Conservation (phyloP, 768 basidiomycete genomes). For the Termitomyces sp. region DNA sequence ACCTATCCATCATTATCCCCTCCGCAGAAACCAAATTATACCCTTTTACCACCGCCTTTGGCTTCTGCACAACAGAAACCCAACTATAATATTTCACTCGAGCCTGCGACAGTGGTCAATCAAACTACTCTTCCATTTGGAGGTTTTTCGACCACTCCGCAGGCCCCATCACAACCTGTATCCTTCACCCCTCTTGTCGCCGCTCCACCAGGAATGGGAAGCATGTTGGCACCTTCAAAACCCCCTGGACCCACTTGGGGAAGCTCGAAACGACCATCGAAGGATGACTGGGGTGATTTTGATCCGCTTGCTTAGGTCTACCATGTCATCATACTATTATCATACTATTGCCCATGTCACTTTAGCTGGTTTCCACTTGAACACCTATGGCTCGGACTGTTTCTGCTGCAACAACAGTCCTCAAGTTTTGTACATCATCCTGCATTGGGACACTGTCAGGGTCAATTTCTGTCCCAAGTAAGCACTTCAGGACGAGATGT, state of each 20-base stretch:
- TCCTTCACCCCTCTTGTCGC: slow-evolving; percentile 21
- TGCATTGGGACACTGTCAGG: slow-evolving; percentile 35
- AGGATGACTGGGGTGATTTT: slow-evolving; percentile 79
- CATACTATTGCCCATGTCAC: slow-evolving; percentile 9
- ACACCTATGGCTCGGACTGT: slow-evolving; percentile 45
- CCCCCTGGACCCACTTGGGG: slow-evolving; percentile 52
- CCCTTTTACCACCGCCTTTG: not conserved
- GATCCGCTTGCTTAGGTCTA: slow-evolving; percentile 61
- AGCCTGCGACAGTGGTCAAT: slow-evolving; percentile 14
- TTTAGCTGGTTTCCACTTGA: slow-evolving; percentile 38
- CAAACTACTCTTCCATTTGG: slow-evolving; percentile 10
- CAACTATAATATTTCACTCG: slow-evolving; percentile 30
- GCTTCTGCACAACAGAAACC: slow-evolving; percentile 18
- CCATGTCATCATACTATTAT: slow-evolving; percentile 11
- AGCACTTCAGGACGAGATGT: slow-evolving; percentile 55
- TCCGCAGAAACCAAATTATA: slow-evolving; percentile 5
- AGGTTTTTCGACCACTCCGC: slow-evolving; percentile 4
- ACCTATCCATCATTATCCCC: not conserved
- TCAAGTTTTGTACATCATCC: slow-evolving; percentile 28
- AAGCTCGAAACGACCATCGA: slow-evolving; percentile 46
- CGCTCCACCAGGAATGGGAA: slow-evolving; percentile 36
- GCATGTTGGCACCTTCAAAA: slow-evolving; percentile 63
- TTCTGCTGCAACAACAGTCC: slow-evolving; percentile 56
- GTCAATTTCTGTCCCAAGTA: slow-evolving; percentile 49
- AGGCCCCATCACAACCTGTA: slow-evolving; percentile 2